Percentiles rank a stretch among this genome's conserved stretches.
Conservation (phyloP, 768 basidiomycete species). For the Mycena rebaudengoi region DNA sequence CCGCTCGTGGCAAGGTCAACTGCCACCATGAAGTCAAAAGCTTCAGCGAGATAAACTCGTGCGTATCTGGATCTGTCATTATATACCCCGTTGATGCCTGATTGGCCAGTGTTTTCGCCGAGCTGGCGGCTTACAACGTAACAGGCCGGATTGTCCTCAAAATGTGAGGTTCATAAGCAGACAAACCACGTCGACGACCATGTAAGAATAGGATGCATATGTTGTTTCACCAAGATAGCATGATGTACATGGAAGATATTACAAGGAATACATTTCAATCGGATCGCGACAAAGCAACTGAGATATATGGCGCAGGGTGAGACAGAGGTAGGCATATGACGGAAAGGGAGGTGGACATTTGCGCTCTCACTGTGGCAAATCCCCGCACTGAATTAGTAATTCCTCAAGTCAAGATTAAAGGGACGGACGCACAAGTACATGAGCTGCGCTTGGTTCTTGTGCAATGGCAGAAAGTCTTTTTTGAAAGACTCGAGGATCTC, state of each 20-base stretch:
- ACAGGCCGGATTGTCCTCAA: constrained; percentile 7
- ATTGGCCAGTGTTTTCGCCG: not conserved
- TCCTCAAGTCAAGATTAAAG: not conserved
- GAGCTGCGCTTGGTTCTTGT: constrained; percentile 41
- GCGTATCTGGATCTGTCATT: constrained; percentile 34
- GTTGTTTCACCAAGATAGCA: too few species aligned
- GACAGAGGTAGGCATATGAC: too few species aligned
- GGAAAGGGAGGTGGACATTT: too few species aligned
- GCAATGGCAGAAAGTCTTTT: constrained; percentile 57
- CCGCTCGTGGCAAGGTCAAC: constrained; percentile 72
- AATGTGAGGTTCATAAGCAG: not conserved
- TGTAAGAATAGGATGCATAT: too few species aligned
- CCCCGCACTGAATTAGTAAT: too few species aligned
- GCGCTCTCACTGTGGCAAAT: too few species aligned
- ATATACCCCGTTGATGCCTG: not conserved
- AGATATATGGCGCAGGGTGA: too few species aligned
- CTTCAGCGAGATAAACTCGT: constrained; percentile 62
- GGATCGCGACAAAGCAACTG: too few species aligned
- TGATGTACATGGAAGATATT: too few species aligned
- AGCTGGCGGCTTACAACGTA: constrained; percentile 3
- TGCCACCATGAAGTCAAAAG: constrained; percentile 56
- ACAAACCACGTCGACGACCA: too few species aligned
- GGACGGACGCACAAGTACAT: constrained; percentile 45
- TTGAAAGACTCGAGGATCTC: constrained; percentile 56
- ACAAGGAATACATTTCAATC: too few species aligned